These are phyloP conservation scores for Rhizopus sp. DNA, from an alignment of 371 early-diverging fungal species.

Conservation along the genomic window DNA sequence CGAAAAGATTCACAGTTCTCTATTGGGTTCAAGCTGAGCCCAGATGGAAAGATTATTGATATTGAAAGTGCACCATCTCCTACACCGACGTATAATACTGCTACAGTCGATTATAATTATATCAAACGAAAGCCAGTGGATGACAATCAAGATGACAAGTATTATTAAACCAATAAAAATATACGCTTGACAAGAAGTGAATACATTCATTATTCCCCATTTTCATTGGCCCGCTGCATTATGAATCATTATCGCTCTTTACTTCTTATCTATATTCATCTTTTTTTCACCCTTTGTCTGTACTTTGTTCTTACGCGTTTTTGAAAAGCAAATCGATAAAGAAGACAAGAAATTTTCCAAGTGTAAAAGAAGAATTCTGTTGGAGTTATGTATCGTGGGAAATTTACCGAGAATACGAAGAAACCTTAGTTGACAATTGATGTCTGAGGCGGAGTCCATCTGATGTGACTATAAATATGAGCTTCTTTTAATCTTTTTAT, in stretches of 20 bases:
- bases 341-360: no score
- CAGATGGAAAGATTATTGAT: slow-evolving; percentile 21
- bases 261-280: no score
- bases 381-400: neutral
- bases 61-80: slow-evolving; percentile 19
- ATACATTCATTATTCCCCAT: no score
- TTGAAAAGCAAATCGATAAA: neutral
- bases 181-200: no score
- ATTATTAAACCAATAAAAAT: no score
- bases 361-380: no score
- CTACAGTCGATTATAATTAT: slow-evolving; percentile 1
- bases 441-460: no score
- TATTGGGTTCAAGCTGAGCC: slow-evolving; percentile 12
- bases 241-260: neutral
- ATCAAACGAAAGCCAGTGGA: slow-evolving; percentile 13
- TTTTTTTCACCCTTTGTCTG: neutral
- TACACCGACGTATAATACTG: slow-evolving; percentile 6
- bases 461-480: no score
- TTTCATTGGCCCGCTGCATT: neutral
- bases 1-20: slow-evolving; percentile 16
- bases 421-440: no score
- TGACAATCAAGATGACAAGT: slow-evolving; percentile 1
- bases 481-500: neutral
- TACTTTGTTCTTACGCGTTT: neutral
- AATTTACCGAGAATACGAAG: neutral